Evolutionary conservation across 1,139 yeast species (phyloP).

Genomic region (Tardiomyces digboiensis): DNA sequence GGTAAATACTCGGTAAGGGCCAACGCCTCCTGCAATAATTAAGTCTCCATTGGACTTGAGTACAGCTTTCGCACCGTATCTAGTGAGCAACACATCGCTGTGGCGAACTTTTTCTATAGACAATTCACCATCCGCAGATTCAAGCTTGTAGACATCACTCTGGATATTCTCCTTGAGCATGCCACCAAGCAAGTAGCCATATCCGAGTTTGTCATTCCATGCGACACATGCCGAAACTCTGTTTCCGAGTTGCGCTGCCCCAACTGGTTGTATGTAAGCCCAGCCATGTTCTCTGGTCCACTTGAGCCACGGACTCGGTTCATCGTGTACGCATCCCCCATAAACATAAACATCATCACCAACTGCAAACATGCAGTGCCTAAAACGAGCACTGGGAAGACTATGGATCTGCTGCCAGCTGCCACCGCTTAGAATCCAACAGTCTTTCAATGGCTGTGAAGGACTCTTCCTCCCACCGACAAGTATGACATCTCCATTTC

Average conservation of each 20-base stretch:
- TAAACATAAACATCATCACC: constrained; percentile 35
- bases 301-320: constrained; percentile 18
- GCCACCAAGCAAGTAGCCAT: constrained; percentile 51
- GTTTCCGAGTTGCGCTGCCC: constrained; percentile 4
- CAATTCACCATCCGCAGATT: neutral
- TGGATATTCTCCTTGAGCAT: constrained; percentile 26
- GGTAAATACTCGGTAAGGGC: neutral
- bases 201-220: constrained; percentile 21
- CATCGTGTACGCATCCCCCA: constrained; percentile 37
- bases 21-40: neutral
- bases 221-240: constrained; percentile 24
- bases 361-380: constrained; percentile 42
- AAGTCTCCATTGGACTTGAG: neutral
- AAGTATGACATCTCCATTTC: constrained; percentile 28
- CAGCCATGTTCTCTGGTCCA: constrained; percentile 15
- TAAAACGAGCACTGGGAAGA: constrained; percentile 38
- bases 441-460: constrained; percentile 33
- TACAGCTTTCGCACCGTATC: neutral
- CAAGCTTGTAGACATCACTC: neutral
- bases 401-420: constrained; percentile 32
- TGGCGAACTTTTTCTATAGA: neutral
- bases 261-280: constrained; percentile 7
- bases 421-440: constrained; percentile 25
- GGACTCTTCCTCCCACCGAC: constrained; percentile 70
- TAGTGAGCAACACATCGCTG: neutral